A percentile compares a stretch with the other conserved stretches of the same genome.
phyloP scores from a whole-genome alignment of 352 stramenopile genomes.

The Phytophthora gonapodyides region DNA sequence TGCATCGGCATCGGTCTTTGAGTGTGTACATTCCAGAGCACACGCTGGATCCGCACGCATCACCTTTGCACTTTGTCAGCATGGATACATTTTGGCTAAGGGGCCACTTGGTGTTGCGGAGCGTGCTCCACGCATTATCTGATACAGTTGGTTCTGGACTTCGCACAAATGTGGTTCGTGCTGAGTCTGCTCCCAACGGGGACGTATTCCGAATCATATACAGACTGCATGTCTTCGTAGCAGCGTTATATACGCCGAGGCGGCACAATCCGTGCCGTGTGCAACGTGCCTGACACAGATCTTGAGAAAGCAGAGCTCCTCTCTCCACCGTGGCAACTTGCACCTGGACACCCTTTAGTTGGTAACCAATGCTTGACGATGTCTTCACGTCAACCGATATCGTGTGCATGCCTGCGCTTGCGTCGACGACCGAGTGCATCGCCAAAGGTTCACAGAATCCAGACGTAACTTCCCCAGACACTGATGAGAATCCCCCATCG shows the following conservation, averaged over 20 bases:
- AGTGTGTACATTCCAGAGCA: constrained; percentile 42
- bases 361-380: constrained; percentile 40
- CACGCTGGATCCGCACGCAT: constrained; percentile 31
- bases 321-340: constrained; percentile 45
- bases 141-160: constrained; percentile 29
- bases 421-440: constrained; percentile 53
- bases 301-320: constrained; percentile 42
- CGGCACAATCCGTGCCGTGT: constrained; percentile 51
- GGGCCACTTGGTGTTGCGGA: constrained; percentile 43
- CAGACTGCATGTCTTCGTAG: constrained; percentile 43
- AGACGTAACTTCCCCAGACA: constrained; percentile 24
- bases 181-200: constrained; percentile 32
- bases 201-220: constrained; percentile 47
- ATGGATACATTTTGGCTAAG: constrained; percentile 39
- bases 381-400: constrained; percentile 50
- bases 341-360: constrained; percentile 40
- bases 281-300: constrained; percentile 47
- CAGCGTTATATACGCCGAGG: constrained; percentile 41
- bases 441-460: constrained; percentile 47
- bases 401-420: constrained; percentile 24
- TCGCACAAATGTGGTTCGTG: constrained; percentile 31
- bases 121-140: constrained; percentile 49
- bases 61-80: constrained; percentile 32
- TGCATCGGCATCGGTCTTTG: constrained; percentile 49
- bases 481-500: constrained; percentile 48